Base-by-base conservation (phyloP, 306 rosid species). In the Ormosia emarginata region DNA sequence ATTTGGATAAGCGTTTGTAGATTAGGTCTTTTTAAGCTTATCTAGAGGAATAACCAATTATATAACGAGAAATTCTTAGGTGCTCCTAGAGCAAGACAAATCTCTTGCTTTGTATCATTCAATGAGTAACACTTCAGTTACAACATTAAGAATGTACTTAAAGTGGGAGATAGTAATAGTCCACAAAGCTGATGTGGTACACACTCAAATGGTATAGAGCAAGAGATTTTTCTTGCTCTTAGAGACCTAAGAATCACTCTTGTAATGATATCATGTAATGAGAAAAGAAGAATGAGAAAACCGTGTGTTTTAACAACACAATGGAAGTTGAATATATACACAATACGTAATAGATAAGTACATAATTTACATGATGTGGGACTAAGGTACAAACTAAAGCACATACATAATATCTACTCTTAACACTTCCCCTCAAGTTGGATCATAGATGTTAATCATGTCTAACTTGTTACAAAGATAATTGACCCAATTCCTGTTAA, bases 11-110 rank as follows among this genome's bases (percentile, higher is more conserved):
- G 39, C 29, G 33, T 67, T 33, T 33, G 11, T 44, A 57, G 10
- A 58, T 36, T 29, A 67, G 10, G 29, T 75, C 74, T 74, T 70
- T 83, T 69, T 73, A 29, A 50, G 62, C 67, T 77, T 77, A 70
- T 63, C 34, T 47, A 30, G 43, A 12, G 53, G 5, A 62, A 44
- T 36, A 63, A 71, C 49, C 65, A 71, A 43, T 65, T 57, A 32
- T 18, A 32, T 32, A 69, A 70, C 43, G 33, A 37, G 30, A 52
- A 49, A 49, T 13, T 49, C 55, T 3, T 49, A 13, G 55, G 15
- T 49, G 55, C 55, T 49, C 55, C 55, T 49, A 5, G 55, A 49
- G 55, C 55, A 49, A 12, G 4, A 49, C 15, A 49, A 12, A 12
- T 13, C 12, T 49, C 55, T 49, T 49, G 2, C 15, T 47, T 2